Percentiles rank a stretch among this genome's conserved stretches.
Conservation (phyloP, 2,329 filamentous ascomycete species). For the Aspergillus brasiliensis region DNA sequence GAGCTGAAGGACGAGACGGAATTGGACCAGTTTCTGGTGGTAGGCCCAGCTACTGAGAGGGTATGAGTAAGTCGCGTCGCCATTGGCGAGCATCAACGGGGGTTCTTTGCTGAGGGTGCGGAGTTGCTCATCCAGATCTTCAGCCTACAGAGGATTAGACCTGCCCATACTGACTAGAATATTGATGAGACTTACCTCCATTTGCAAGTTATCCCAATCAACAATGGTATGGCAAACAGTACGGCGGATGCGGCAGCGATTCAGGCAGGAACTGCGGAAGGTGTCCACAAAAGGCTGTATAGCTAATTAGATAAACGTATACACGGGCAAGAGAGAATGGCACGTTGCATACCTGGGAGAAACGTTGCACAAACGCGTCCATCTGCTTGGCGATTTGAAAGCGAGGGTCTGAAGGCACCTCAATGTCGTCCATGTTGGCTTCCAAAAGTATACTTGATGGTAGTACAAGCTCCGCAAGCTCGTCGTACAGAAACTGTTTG, state of each 20-base stretch:
- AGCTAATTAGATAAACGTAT: conserved; percentile 13
- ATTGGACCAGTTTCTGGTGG: conserved; percentile 83
- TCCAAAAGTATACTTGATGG: conserved; percentile 72
- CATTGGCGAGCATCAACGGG: conserved; percentile 55
- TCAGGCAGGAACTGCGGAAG: conserved; percentile 82
- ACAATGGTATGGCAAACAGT: conserved; percentile 81
- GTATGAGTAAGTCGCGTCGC: conserved; percentile 65
- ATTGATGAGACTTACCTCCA: conserved; percentile 58
- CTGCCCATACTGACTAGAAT: background rate
- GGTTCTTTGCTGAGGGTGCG: conserved; percentile 63
- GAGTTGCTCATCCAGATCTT: conserved; percentile 72
- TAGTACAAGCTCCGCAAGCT: conserved; percentile 75
- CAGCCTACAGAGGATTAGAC: conserved; percentile 45
- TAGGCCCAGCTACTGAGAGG: conserved; percentile 87
- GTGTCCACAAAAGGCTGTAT: conserved; percentile 77
- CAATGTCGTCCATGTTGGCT: conserved; percentile 72
- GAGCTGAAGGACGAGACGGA: conserved; percentile 84
- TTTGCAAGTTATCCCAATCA: conserved; percentile 82
- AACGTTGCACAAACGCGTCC: conserved; percentile 64
- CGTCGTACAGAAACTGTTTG: conserved; percentile 75
- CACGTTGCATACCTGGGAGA: conserved; percentile 46
- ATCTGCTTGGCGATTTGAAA: conserved; percentile 73
- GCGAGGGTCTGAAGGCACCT: conserved; percentile 71
- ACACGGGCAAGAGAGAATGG: background rate
- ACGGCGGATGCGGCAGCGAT: conserved; percentile 83